Base-by-base conservation (phyloP, 1,284 basidiomycete genomes). In the Leccinum subatratum region DNA sequence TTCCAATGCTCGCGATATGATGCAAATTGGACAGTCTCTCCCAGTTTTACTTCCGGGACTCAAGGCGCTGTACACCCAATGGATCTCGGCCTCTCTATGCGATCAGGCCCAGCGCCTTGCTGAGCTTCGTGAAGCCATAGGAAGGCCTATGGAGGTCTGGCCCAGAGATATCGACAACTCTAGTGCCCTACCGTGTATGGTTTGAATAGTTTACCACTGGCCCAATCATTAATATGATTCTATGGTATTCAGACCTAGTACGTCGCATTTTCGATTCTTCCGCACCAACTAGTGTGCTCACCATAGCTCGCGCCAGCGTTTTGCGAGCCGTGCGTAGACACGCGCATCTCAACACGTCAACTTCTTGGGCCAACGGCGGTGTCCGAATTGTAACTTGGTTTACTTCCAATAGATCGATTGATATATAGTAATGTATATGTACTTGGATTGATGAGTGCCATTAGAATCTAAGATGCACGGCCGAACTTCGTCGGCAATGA, bases 291-390 rank as follows among this genome's bases (percentile, higher is more conserved):
- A 48, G 45, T n/a, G 9, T 48, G 45, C 8, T 48, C 9, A 48
- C 45, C n/a, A 48, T 48, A 48, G 30, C 22, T 65, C 34, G 28
- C 59, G 3, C 20, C 58, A 94, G 93, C 94, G 0, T 96, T 97
- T 79, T 98, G 96, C 81, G 91, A 91, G 76, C 79, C 84, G 28
- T 93, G 96, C 77, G 86, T 99, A 60, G 95, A 98, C 70, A 83
- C 89, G 30, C 89, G 96, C 48, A 86, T 99, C 72, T 82, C 91
- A 61, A 96, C 93, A 32, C 87, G 96, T 68, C 95, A 98, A 77
- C 89, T 96, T 89, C 76, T 84, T 86, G 63, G 32, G 32, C n/a
- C n/a, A n/a, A n/a, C n/a, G 34, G 12, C 11, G 34, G 34, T 12
- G 34, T 37, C 34, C 34, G 34, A 12, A 37, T 37, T 37, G 34